These are phyloP conservation scores for Penicillium sp. DNA, from an alignment of 2,329 filamentous ascomycete genomes.

Conservation along the genomic window DNA sequence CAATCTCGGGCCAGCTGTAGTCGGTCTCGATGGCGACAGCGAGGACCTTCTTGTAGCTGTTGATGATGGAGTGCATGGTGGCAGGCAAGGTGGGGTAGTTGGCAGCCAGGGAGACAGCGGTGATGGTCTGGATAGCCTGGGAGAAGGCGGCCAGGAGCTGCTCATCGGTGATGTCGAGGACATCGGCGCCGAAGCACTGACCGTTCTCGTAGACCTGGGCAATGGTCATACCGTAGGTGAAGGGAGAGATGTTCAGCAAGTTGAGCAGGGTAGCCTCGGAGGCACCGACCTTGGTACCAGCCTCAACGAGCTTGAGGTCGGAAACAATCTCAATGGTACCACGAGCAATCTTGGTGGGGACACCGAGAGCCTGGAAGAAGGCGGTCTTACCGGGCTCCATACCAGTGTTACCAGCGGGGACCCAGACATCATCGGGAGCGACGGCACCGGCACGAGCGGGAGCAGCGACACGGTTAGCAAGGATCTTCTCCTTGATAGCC, in stretches of 20 bases:
- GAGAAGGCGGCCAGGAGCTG: slow-evolving; percentile 85
- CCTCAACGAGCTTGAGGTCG: slow-evolving; percentile 97
- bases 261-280: slow-evolving; percentile 98
- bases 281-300: slow-evolving; percentile 89
- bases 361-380: slow-evolving; percentile 99
- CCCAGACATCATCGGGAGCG: slow-evolving; percentile 87
- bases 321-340: slow-evolving; percentile 99
- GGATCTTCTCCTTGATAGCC: slow-evolving; percentile 86
- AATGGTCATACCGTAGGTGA: slow-evolving; percentile 98
- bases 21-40: slow-evolving; percentile 88
- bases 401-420: slow-evolving; percentile 98
- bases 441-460: slow-evolving; percentile 97
- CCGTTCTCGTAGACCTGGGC: slow-evolving; percentile 96
- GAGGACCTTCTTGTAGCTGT: slow-evolving; percentile 93
- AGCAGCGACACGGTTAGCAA: slow-evolving; percentile 94
- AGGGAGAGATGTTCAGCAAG: slow-evolving; percentile 99
- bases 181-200: slow-evolving; percentile 80
- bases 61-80: slow-evolving; percentile 93
- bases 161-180: slow-evolving; percentile 92
- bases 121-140: slow-evolving; percentile 80
- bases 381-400: slow-evolving; percentile 99
- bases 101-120: slow-evolving; percentile 84
- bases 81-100: slow-evolving; percentile 97
- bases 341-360: slow-evolving; percentile 99
- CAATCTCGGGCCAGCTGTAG: slow-evolving; percentile 90